phyloP scores from a whole-genome alignment of 148 eudicot genomes.

The Fagopyrum esculentum region DNA sequence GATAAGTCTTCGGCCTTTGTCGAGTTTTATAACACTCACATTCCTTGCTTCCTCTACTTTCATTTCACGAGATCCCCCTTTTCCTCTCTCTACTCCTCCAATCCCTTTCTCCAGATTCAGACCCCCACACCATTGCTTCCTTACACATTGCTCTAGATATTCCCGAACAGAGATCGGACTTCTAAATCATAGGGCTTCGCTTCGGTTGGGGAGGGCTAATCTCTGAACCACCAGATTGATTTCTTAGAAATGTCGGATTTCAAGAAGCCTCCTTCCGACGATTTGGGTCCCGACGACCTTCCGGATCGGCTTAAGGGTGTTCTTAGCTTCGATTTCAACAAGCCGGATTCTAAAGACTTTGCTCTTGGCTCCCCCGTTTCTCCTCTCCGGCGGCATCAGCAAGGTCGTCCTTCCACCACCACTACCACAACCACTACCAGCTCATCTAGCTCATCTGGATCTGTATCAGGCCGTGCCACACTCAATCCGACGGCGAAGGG shows the following conservation, averaged over 20 bases:
- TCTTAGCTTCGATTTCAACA: constrained; percentile 14
- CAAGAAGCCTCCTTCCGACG: constrained; percentile 33
- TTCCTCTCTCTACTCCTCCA: neutral
- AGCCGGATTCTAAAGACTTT: constrained; percentile 56
- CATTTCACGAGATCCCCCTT: constrained; percentile 60
- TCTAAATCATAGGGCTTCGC: neutral
- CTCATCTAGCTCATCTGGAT: constrained; percentile 71
- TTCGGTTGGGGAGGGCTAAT: neutral
- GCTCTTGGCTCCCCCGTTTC: constrained; percentile 64
- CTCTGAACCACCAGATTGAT: neutral
- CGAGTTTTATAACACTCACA: constrained; percentile 22
- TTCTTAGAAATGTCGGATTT: constrained; percentile 29
- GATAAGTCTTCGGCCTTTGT: neutral
- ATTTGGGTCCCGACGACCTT: constrained; percentile 21
- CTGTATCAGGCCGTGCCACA: constrained; percentile 41
- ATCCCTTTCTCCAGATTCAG: constrained; percentile 7
- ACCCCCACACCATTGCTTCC: too few relatives aligned
- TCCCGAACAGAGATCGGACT: neutral
- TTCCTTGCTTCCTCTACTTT: constrained; percentile 25
- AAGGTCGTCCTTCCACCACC: constrained; percentile 24
- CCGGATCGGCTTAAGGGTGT: constrained; percentile 38
- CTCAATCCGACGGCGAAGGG: constrained; percentile 21
- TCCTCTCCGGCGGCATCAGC: constrained; percentile 30
- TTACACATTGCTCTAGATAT: constrained; percentile 12
- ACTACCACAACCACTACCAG: constrained; percentile 27